Base-by-base conservation (phyloP, 1,139 yeast species). In the Suhomyces taliae region DNA sequence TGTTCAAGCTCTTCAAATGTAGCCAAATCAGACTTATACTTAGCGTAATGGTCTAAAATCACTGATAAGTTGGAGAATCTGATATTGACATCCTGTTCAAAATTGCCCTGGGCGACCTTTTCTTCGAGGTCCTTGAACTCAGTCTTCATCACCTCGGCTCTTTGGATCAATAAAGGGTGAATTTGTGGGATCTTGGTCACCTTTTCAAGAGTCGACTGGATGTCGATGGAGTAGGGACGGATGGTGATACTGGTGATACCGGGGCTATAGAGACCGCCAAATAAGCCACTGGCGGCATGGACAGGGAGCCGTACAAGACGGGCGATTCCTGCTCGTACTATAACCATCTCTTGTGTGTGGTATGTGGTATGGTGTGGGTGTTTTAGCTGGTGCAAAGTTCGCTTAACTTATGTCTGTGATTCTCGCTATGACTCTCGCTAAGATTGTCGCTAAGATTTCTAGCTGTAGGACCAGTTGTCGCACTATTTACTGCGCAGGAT, bases 121-220 rank as follows among this genome's bases (percentile, higher is more conserved):
- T 66, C 57, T 44, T 83, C 83, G 1, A 89, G 65, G 0, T 57
- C 62, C 8, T 62, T 56, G 48, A 82, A 75, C 57, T 89, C 91
- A 3, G 57, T 49, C 15, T 70, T 62, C 62, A 87, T 70, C 7
- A 65, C 54, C 39, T 77, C 76, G 0, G 95, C 95, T 58, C 89
- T 74, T 56, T 81, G 68, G 37, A 83, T 54, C n/a, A 89, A 67
- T 5, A 83, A 67, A 0, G 91, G 90, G 54, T 83, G 87, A 11
- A 85, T 63, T 34, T 32, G 36, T 10, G 57, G 56, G n/a, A 55
- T 45, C 9, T 40, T 34, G 34, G 43, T 37, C 27, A 55, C 46
- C 37, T 41, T 45, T 14, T 48, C 52, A 8, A 50, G 37, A 7
- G 42, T 35, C 24, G 19, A 27, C 26, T 35, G 15, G 14, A 41